These are phyloP conservation scores for Trichoderma arundinaceum DNA, from an alignment of 2,329 filamentous ascomycete genomes.

Conservation along the genomic window DNA sequence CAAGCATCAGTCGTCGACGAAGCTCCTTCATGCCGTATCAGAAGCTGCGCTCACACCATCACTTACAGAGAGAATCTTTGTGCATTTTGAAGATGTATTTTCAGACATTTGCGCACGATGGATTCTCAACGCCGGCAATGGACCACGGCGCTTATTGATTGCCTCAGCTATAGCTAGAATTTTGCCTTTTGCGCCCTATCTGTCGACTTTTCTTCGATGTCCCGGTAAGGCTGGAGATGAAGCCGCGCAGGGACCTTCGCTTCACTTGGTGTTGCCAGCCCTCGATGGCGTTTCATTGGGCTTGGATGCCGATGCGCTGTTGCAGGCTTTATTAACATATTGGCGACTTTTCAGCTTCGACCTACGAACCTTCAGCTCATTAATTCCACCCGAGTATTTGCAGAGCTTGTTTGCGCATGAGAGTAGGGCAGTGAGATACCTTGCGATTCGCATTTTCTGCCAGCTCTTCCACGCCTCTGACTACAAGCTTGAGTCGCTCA, in stretches of 20 bases:
- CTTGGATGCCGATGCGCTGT: constrained; percentile 36
- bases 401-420: constrained; percentile 70
- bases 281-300: constrained; percentile 40
- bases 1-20: constrained; percentile 64
- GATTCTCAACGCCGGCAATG: constrained; percentile 58
- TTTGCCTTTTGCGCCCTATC: constrained; percentile 79
- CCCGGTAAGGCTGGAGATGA: constrained; percentile 26
- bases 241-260: constrained; percentile 33
- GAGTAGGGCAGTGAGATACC: constrained; percentile 70
- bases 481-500: constrained; percentile 72
- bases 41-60: constrained; percentile 70
- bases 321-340: constrained; percentile 52
- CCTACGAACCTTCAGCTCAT: constrained; percentile 66
- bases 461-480: constrained; percentile 82
- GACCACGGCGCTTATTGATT: constrained; percentile 50
- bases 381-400: constrained; percentile 70
- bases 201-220: constrained; percentile 73
- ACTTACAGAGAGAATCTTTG: constrained; percentile 75
- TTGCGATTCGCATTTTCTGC: constrained; percentile 82
- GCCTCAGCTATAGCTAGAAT: constrained; percentile 79
- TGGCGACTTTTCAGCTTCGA: constrained; percentile 84
- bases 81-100: constrained; percentile 75
- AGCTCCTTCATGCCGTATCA: constrained; percentile 74
- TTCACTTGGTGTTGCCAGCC: constrained; percentile 42
- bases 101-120: constrained; percentile 84